Evolutionary conservation across 2,329 filamentous ascomycete genomes (phyloP), one percentile per base, ranked within the genome.

Genomic region (Talaromyces amestolkiae): DNA sequence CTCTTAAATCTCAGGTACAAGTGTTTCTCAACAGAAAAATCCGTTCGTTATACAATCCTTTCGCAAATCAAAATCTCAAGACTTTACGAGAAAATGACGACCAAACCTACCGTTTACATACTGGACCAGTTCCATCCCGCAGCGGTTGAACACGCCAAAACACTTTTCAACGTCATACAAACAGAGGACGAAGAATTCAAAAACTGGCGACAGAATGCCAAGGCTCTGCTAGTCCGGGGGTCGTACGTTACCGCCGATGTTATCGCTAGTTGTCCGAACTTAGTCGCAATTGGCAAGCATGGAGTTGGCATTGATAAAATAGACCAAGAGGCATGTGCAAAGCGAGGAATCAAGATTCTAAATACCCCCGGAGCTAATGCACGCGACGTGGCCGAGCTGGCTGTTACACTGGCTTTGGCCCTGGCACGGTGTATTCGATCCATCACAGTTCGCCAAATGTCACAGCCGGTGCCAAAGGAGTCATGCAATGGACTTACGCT

Each of bases 231-330:
- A 1, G 73, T 83, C 37, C 74, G 77, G 39, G 71, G 73, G 0
- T 79, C 78, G 0, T 70, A 71, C 9, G 53, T 82, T 11, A 78
- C 77, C 0, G 77, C 76, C 3, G 71, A 78, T 2, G 80, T 82
- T 45, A 68, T 82, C 27, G 71, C 72, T 4, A 69, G 71, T 1
- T 74, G 73, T 35, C 76, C 74, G 0, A 77, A 76, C 6, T 72
- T 84, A 0, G 68, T 73, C 10, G 81, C 80, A 2, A 78, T 83
- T 41, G 79, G 79, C 63, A 83, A 83, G 70, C 81, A 83, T 37
- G 81, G 81, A 1, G 80, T 81, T 9, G 81, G 81, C 0, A 77
- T 82, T 43, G 80, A 83, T 64, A 82, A 80, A 62, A 81, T 82
- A 37, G 80, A 83, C 62, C 69, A 71, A 13, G 70, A 70, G 0